phyloP scores from a whole-genome alignment of 2,329 filamentous ascomycete genomes.

The Cladosporium sp. region DNA sequence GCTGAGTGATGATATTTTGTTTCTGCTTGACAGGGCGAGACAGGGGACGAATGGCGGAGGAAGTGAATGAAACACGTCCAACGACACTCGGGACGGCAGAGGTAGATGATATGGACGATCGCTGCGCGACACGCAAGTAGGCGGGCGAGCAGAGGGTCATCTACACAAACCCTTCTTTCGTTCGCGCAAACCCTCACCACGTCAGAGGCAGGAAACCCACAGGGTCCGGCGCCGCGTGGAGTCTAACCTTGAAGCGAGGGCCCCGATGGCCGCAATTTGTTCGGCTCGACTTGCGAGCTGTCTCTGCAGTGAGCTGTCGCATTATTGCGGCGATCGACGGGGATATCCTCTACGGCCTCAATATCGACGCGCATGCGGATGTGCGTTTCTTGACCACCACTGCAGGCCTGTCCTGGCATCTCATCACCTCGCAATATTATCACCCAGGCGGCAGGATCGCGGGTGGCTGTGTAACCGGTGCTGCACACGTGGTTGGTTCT shows the following conservation, averaged over 20 bases:
- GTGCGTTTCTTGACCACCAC: neutral
- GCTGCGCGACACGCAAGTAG: conserved; percentile 14
- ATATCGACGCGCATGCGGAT: neutral
- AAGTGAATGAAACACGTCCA: conserved; percentile 11
- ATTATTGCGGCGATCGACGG: conserved; percentile 7
- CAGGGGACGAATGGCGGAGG: neutral
- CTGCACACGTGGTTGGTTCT: conserved; percentile 16
- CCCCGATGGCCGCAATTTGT: neutral
- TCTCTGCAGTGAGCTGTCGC: neutral
- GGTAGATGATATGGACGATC: conserved; percentile 15
- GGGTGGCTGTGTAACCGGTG: conserved; percentile 7
- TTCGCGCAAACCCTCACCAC: conserved; percentile 14
- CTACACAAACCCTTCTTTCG: conserved; percentile 12
- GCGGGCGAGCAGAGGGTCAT: conserved; percentile 14
- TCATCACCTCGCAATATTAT: neutral
- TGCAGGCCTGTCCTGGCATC: neutral
- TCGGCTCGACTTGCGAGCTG: conserved; percentile 17
- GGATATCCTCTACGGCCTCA: too few relatives aligned
- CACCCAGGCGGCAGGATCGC: conserved; percentile 17
- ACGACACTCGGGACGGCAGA: conserved; percentile 5
- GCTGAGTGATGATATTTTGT: neutral
- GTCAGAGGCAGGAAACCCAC: conserved; percentile 17
- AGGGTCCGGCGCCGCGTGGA: conserved; percentile 19
- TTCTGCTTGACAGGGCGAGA: neutral
- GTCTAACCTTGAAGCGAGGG: conserved; percentile 14